Base-by-base conservation (phyloP, 352 stramenopile species). In the Phytophthora boehmeriae region DNA sequence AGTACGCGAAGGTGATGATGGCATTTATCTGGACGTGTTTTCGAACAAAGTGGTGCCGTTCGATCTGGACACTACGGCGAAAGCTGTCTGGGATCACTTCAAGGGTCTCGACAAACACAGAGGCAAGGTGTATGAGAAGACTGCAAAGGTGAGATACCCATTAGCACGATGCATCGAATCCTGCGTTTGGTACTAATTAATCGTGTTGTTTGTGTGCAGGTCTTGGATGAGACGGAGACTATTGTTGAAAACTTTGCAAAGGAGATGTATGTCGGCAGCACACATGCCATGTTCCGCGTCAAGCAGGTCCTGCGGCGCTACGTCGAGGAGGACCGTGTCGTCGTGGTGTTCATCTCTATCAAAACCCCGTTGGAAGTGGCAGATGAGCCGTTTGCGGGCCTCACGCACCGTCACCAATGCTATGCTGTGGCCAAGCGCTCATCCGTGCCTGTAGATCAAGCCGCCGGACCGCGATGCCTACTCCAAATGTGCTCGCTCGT, bases 401-500 rank as follows among this genome's bases (percentile, higher is more conserved):
- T 74, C 6, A 72, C 59, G 16, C 68, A 74, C 20, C 68, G 64
- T 28, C 64, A 76, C 16, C 66, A 76, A 22, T 72, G 59, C 32
- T 76, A 76, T 54, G 64, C 63, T 9, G 68, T 76, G 10, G 63
- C 46, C 42, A 76, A 68, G 52, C 64, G 60, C 13, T 65, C 64
- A 17, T 65, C 59, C 0, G 51, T 65, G 0, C 43, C 59, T 27
- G 22, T 45, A 8, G 69, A 63, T 47, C 51, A 70, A 38, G 65
- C 71, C 16, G 27, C 61, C 43, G 67, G 69, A 34, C 35, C 51
- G 6, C 66, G 65, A 32, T 72, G 75, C 34, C 58, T 89, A 36
- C 66, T 91, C 20, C 78, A 88, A 55, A 79, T 71, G 53, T 83
- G 75, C 47, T 70, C 72, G 17, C 47, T 76, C 11, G 64, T 73